A percentile compares a stretch with the other conserved stretches of the same genome.
Evolutionary conservation across 257 asterid genomes (phyloP).

Genomic region (Solanum corneliomulleri): DNA sequence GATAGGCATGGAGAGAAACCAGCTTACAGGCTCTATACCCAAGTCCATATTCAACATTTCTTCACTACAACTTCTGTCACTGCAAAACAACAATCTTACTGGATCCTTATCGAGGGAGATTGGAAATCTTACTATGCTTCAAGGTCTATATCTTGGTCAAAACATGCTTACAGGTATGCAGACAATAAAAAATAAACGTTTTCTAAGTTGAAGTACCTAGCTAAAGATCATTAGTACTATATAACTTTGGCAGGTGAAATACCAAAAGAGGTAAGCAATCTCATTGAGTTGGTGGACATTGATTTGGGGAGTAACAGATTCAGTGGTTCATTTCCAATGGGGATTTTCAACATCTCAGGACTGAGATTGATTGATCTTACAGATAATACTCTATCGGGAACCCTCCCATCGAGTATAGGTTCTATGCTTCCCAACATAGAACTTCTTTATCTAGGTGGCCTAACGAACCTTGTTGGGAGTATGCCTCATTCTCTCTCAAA

Average conservation of each 20-base stretch:
- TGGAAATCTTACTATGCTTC: constrained; percentile 17
- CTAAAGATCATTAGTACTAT: not conserved
- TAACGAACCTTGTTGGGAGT: constrained; percentile 10
- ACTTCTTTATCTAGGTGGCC: not conserved
- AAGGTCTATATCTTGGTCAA: not conserved
- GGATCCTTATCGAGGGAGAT: constrained; percentile 10
- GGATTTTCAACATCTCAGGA: constrained; percentile 4
- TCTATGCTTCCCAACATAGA: constrained; percentile 10
- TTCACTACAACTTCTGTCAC: not conserved
- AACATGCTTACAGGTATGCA: not conserved
- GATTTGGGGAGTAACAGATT: not conserved
- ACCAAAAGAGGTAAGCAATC: not conserved
- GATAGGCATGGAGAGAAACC: constrained; percentile 5
- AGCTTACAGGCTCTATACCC: constrained; percentile 10
- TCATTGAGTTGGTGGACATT: not conserved
- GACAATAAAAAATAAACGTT: not conserved
- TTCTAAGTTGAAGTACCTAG: not conserved
- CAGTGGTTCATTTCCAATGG: not conserved
- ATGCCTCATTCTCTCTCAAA: constrained; percentile 19
- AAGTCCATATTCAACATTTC: constrained; percentile 9
- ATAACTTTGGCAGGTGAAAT: not conserved
- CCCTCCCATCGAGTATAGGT: constrained; percentile 15
- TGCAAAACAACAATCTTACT: constrained; percentile 4
- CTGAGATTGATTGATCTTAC: not conserved
- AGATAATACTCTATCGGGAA: not conserved